phyloP scores from a whole-genome alignment of 345 rosid species.

The Lenwebbia sp. region DNA sequence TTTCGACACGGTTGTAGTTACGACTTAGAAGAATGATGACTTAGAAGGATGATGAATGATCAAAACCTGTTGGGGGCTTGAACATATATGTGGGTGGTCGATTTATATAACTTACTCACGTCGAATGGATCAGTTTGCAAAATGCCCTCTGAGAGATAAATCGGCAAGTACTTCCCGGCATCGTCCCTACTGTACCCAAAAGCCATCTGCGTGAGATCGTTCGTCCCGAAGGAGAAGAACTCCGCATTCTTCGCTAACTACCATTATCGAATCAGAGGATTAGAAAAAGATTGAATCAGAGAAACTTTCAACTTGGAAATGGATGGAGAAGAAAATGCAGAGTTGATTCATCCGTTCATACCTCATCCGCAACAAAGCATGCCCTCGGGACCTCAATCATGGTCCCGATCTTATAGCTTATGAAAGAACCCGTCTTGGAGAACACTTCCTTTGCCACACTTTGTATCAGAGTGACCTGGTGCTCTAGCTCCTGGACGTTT shows the following conservation, averaged over 20 bases:
- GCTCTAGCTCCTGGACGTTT: constrained; percentile 50
- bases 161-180: constrained; percentile 82
- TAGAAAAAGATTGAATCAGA: neutral
- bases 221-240: constrained; percentile 95
- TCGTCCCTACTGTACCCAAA: constrained; percentile 92
- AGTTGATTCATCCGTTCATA: constrained; percentile 6
- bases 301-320: neutral
- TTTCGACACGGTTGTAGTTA: neutral
- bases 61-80: neutral
- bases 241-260: constrained; percentile 88
- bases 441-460: constrained; percentile 55
- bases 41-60: neutral
- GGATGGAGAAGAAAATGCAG: neutral
- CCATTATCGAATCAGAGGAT: neutral
- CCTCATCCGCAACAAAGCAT: constrained; percentile 90
- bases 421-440: constrained; percentile 47
- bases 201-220: constrained; percentile 93
- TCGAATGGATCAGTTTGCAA: constrained; percentile 79
- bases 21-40: too few relatives aligned
- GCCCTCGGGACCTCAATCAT: constrained; percentile 99
- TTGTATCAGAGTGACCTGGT: constrained; percentile 45
- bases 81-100: neutral
- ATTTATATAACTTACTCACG: constrained; percentile 19
- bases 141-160: constrained; percentile 65
- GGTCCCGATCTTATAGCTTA: constrained; percentile 79